phyloP scores from a whole-genome alignment of 2,329 filamentous ascomycete species.

The Penicillium hordei region DNA sequence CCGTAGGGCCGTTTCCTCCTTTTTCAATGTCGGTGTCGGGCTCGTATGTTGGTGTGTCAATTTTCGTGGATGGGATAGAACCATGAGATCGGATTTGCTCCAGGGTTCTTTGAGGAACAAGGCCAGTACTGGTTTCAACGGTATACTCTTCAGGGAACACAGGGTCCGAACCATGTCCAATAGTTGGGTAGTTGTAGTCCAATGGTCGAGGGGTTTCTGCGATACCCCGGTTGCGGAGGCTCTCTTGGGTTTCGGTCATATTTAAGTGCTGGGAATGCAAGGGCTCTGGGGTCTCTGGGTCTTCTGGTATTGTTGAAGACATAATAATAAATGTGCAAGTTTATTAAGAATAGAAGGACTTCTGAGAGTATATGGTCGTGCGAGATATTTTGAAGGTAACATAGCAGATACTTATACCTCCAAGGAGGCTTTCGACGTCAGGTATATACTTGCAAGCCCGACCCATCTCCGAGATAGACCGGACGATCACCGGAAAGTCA shows the following conservation, averaged over 20 bases:
- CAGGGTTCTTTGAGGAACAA: constrained; percentile 22
- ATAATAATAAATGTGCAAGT: constrained; percentile 3
- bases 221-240: constrained; percentile 25
- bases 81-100: constrained; percentile 20
- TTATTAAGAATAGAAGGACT: not conserved
- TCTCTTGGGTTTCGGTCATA: constrained; percentile 24
- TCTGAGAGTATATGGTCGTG: not conserved
- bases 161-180: constrained; percentile 23
- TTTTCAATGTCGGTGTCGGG: constrained; percentile 30
- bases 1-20: constrained; percentile 14
- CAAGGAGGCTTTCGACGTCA: not conserved
- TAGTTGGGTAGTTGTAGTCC: constrained; percentile 34
- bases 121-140: constrained; percentile 23
- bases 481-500: not conserved
- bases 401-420: constrained; percentile 14
- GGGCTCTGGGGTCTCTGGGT: constrained; percentile 5
- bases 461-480: constrained; percentile 22
- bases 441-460: constrained; percentile 9
- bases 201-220: constrained; percentile 21
- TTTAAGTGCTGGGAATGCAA: not conserved
- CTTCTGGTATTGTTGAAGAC: constrained; percentile 10
- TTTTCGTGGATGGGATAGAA: constrained; percentile 10
- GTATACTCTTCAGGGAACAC: constrained; percentile 25
- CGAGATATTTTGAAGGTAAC: not conserved
- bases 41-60: constrained; percentile 1